Evolutionary conservation across 805 yeast species (phyloP).

Genomic region (Yarrowia deformans): DNA sequence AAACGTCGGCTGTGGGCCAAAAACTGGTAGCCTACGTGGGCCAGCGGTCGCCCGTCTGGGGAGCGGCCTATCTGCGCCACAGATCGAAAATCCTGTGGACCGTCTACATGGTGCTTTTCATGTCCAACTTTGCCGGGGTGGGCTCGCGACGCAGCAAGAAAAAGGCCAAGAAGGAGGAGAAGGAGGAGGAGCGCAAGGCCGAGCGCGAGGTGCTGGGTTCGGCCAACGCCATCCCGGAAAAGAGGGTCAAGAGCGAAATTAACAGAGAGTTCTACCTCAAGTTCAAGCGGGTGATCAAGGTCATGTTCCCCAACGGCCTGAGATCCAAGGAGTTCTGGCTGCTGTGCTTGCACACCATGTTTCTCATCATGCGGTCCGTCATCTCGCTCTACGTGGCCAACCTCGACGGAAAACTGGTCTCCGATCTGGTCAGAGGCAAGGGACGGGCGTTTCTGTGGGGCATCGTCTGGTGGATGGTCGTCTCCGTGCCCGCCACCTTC

Average conservation of each 20-base stretch:
- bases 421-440: slow-evolving; percentile 75
- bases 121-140: slow-evolving; percentile 44
- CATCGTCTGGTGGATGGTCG: slow-evolving; percentile 75
- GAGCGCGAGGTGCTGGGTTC: slow-evolving; percentile 42
- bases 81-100: slow-evolving; percentile 43
- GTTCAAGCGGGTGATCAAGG: slow-evolving; percentile 46
- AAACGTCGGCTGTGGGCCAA: slow-evolving; percentile 39
- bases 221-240: slow-evolving; percentile 41
- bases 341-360: slow-evolving; percentile 60
- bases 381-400: slow-evolving; percentile 83
- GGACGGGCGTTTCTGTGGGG: slow-evolving; percentile 69
- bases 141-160: slow-evolving; percentile 42
- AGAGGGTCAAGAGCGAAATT: slow-evolving; percentile 45
- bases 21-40: slow-evolving; percentile 24
- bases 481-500: slow-evolving; percentile 86
- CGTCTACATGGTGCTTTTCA: slow-evolving; percentile 43
- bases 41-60: slow-evolving; percentile 40
- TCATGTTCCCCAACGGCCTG: slow-evolving; percentile 50
- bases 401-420: slow-evolving; percentile 84
- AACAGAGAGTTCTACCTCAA: slow-evolving; percentile 44
- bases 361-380: slow-evolving; percentile 72
- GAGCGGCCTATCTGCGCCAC: slow-evolving; percentile 42
- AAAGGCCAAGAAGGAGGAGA: slow-evolving; percentile 26
- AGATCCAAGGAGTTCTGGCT: slow-evolving; percentile 49
- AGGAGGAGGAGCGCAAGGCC: slow-evolving; percentile 19